Evolutionary conservation across 805 yeast species (phyloP).

Genomic region (Metschnikowia kofuensis): DNA sequence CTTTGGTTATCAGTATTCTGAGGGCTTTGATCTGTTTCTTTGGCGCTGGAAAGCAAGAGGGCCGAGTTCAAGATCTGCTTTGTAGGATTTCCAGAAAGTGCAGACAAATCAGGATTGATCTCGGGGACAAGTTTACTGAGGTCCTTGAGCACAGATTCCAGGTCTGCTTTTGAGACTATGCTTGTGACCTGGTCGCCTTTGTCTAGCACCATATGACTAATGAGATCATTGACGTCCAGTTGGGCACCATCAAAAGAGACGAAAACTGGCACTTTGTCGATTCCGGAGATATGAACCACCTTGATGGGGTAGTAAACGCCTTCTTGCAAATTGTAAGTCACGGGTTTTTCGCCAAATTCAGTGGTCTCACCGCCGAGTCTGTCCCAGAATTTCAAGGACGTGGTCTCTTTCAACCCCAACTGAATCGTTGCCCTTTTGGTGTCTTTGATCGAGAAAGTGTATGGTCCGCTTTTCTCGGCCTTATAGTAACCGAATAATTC

Average conservation of each 20-base stretch:
- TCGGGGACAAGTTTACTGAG: too few relatives aligned
- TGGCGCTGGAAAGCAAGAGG: too few relatives aligned
- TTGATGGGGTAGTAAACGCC: neutral
- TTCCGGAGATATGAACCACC: neutral
- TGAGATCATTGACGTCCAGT: neutral
- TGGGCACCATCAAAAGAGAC: neutral
- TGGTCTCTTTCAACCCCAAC: neutral
- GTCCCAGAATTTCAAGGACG: neutral
- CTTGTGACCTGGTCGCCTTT: neutral
- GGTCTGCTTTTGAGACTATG: neutral
- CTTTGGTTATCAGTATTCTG: too few relatives aligned
- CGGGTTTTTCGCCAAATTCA: neutral
- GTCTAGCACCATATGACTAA: neutral
- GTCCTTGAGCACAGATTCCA: too few relatives aligned
- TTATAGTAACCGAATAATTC: neutral
- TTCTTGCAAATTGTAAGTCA: neutral
- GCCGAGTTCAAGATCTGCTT: too few relatives aligned
- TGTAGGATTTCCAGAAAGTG: too few relatives aligned
- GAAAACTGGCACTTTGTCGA: neutral
- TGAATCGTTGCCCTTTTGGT: neutral
- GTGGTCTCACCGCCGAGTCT: neutral
- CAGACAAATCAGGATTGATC: too few relatives aligned
- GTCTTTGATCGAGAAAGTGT: neutral
- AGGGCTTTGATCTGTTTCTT: too few relatives aligned
- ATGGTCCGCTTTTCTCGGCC: neutral